A percentile compares a stretch with the other conserved stretches of the same genome.
Conservation (phyloP, 2,329 filamentous ascomycete genomes). For the Scytalidium sp. region DNA sequence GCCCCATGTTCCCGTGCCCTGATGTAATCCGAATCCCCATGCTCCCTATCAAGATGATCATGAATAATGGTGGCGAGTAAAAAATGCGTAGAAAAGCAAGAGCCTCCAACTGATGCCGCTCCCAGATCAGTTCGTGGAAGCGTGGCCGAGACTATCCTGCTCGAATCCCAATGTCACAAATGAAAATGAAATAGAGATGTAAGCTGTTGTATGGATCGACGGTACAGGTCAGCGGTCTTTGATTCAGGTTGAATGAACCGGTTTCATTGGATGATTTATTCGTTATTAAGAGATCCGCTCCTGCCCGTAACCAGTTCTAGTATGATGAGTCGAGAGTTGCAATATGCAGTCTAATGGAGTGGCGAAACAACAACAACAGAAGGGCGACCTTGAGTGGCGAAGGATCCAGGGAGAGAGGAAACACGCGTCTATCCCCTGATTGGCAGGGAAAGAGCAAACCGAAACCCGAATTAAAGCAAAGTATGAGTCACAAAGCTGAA, state of each 20-base stretch:
- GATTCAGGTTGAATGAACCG: constrained; percentile 18
- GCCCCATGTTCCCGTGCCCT: background rate
- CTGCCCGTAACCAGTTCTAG: constrained; percentile 11
- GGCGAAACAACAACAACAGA: background rate
- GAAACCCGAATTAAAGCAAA: too few species aligned
- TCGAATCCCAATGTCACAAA: constrained; percentile 15
- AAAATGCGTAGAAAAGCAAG: background rate
- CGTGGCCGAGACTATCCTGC: too few species aligned
- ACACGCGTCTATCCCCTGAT: constrained; percentile 6
- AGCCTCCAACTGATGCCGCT: background rate
- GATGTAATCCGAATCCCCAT: background rate
- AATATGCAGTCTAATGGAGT: constrained; percentile 1
- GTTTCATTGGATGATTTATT: constrained; percentile 20
- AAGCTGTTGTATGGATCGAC: background rate
- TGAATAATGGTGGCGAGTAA: background rate
- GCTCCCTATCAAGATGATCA: background rate
- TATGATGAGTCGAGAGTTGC: constrained; percentile 10
- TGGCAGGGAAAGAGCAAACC: background rate
- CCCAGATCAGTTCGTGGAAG: too few species aligned
- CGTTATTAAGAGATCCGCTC: constrained; percentile 9
- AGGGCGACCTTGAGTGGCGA: too few species aligned
- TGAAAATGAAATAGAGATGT: constrained; percentile 16
- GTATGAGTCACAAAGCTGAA: too few species aligned
- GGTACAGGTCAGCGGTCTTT: constrained; percentile 1
- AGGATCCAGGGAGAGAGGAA: too few species aligned